Conservation (phyloP, 176 grass and related monocot species). For the Carex cristatella region DNA sequence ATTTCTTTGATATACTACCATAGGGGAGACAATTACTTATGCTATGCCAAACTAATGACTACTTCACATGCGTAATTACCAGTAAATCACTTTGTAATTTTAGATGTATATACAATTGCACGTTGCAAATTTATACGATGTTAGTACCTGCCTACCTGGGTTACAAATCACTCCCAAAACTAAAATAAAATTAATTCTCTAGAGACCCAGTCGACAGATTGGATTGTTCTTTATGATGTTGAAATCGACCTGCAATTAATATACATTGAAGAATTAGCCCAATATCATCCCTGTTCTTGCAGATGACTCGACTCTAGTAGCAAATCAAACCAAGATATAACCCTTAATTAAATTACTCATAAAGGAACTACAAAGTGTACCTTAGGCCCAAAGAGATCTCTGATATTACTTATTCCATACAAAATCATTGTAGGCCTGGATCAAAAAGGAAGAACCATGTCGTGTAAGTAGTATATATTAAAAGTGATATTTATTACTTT, state of each 20-base stretch:
- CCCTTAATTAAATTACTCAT: neutral
- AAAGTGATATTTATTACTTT: neutral
- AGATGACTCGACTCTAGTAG: neutral
- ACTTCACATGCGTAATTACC: too few species aligned
- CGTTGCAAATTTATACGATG: too few species aligned
- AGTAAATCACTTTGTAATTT: neutral
- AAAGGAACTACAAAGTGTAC: conserved; percentile 24
- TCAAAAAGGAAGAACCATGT: neutral
- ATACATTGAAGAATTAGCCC: neutral
- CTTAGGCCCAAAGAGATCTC: conserved; percentile 92
- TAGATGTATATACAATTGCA: too few species aligned
- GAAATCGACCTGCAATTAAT: conserved; percentile 72
- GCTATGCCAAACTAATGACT: neutral
- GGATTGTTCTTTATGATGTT: conserved; percentile 64
- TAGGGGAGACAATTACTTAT: neutral
- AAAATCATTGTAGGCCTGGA: conserved; percentile 91
- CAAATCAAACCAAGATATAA: neutral
- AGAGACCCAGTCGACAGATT: conserved; percentile 58
- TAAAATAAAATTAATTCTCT: neutral
- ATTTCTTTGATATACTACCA: neutral
- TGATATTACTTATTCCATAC: conserved; percentile 73
- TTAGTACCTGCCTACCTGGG: too few species aligned
- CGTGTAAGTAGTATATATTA: neutral
- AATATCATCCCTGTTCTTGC: neutral
- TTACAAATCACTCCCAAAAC: too few species aligned